Conservation (phyloP, 495 filamentous ascomycete genomes). For the Aspergillus avenaceus region DNA sequence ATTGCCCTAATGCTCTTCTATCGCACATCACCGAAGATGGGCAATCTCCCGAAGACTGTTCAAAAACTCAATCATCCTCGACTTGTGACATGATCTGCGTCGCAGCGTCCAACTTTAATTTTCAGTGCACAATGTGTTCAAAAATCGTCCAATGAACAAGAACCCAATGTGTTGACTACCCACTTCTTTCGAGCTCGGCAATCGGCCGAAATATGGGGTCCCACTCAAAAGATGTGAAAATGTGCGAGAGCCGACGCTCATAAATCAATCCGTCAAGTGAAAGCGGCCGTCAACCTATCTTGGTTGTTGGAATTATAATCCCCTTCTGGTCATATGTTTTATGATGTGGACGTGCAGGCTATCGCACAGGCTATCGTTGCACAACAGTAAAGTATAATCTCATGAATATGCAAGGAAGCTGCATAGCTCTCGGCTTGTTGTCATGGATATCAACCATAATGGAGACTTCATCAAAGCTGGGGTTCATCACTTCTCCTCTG, state of each 20-base stretch:
- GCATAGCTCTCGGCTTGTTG: not conserved
- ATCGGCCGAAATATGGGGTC: not conserved
- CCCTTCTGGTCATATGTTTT: not conserved
- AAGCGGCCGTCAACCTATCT: not conserved
- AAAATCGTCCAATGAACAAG: too few species aligned
- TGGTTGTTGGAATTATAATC: not conserved
- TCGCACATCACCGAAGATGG: too few species aligned
- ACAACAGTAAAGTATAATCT: too few species aligned
- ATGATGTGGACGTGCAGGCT: not conserved
- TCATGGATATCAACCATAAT: slow-evolving; percentile 35
- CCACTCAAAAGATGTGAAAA: not conserved
- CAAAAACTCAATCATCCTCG: too few species aligned
- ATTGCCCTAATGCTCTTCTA: not conserved
- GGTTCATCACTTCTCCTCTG: slow-evolving; percentile 22
- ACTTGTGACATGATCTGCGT: too few species aligned
- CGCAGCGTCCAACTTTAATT: too few species aligned
- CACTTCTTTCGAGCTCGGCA: too few species aligned
- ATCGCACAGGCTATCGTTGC: too few species aligned
- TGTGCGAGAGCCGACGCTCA: not conserved
- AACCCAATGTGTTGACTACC: too few species aligned
- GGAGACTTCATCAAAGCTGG: slow-evolving; percentile 33
- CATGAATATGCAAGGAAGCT: not conserved
- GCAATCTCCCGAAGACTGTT: too few species aligned
- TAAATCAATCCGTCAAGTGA: not conserved
- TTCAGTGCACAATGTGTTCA: too few species aligned